Evolutionary conservation across 169 alveolate genomes (phyloP).

Genomic region (Eimeria falciformis): DNA sequence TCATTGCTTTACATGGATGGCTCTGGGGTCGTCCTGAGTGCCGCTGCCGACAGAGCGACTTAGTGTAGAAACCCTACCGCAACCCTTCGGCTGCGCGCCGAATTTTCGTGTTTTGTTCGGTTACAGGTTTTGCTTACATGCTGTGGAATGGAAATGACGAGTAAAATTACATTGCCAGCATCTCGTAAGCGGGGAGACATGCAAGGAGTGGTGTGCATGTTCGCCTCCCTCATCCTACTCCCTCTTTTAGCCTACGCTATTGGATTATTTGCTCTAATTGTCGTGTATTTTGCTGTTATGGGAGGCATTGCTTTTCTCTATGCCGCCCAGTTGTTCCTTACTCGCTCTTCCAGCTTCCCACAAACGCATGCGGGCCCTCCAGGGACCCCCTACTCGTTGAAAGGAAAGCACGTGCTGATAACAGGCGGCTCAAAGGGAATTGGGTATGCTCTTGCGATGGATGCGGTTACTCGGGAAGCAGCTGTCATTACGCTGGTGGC

Average conservation of each 20-base stretch:
- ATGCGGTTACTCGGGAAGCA: constrained; percentile 57
- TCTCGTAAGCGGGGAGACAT: not conserved
- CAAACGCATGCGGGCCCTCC: not conserved
- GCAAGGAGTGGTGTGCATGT: constrained; percentile 44
- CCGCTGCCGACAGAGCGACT: too few species aligned
- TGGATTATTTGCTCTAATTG: constrained; percentile 12
- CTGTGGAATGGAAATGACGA: constrained; percentile 2
- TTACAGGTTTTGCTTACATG: not conserved
- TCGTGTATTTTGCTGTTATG: not conserved
- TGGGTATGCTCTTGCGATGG: constrained; percentile 70
- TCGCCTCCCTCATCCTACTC: not conserved
- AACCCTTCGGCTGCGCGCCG: too few species aligned
- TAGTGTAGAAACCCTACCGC: too few species aligned
- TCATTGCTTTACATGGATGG: too few species aligned
- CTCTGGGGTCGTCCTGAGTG: too few species aligned
- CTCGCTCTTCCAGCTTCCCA: constrained; percentile 29
- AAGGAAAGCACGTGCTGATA: constrained; percentile 72
- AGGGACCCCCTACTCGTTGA: constrained; percentile 22
- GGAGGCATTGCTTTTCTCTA: constrained; percentile 47
- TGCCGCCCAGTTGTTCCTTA: constrained; percentile 39
- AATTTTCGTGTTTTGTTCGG: too few species aligned
- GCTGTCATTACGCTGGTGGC: constrained; percentile 64
- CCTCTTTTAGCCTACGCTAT: constrained; percentile 35
- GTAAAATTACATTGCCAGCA: not conserved
- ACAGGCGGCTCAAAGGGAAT: constrained; percentile 77